These are phyloP conservation scores for Euryodendron excelsum DNA, from an alignment of 148 eudicot species.

Conservation along the genomic window DNA sequence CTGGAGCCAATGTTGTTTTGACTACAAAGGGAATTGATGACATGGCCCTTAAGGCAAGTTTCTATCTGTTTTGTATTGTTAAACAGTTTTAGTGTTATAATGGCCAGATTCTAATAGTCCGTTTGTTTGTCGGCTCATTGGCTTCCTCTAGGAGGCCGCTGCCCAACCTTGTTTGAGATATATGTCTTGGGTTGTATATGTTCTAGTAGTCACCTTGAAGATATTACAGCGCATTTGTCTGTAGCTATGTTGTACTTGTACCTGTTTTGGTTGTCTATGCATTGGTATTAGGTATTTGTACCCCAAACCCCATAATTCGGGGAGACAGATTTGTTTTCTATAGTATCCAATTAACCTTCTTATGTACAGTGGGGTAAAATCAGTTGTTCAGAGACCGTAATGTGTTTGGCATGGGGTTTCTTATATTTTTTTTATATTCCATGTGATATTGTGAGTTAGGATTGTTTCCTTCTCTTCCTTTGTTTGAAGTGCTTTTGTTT, in stretches of 20 bases:
- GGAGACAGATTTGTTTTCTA: background rate
- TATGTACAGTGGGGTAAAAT: background rate
- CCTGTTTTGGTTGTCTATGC: background rate
- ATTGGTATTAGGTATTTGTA: background rate
- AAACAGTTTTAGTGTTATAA: background rate
- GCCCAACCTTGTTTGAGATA: background rate
- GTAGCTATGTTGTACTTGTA: background rate
- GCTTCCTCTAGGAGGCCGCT: background rate
- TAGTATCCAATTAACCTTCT: background rate
- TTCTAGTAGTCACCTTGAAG: background rate
- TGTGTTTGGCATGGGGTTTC: background rate
- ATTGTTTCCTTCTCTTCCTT: background rate
- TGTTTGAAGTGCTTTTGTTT: background rate
- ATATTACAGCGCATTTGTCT: background rate
- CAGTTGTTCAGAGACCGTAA: background rate
- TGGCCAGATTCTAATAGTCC: background rate
- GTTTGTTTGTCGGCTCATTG: background rate
- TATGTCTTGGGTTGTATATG: background rate
- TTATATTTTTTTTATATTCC: background rate
- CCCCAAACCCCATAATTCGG: background rate
- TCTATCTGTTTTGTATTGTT: background rate
- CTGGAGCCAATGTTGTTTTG: slow-evolving; percentile 90
- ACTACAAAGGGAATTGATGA: slow-evolving; percentile 99
- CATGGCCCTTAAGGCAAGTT: slow-evolving; percentile 95
- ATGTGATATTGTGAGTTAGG: background rate